Evolutionary conservation across 2,329 filamentous ascomycete species (phyloP), one percentile per base, ranked within the genome.

Genomic region (Microascus cirrosus): DNA sequence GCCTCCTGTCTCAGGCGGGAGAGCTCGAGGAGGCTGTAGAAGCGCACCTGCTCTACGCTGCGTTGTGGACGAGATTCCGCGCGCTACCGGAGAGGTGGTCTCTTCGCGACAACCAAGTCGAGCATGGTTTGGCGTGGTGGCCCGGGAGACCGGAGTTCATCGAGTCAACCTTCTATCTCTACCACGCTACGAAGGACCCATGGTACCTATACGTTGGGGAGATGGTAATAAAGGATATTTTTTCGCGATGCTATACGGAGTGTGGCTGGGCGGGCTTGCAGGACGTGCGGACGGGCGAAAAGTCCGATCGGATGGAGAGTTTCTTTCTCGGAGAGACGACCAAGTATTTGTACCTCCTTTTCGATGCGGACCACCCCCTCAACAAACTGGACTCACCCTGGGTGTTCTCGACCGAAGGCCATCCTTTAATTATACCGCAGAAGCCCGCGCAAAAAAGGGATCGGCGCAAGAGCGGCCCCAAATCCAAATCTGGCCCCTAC

Each of bases 191-290:
- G 0, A 83, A 86, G 64, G 94, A 99, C 69, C 92, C 92, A 0
- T 99, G 93, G 92, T 97, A 96, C 71, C 77, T 97, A 4, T 87
- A 96, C 68, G 89, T 95, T 22, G 94, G 92, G 32, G 94, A 99
- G 70, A 99, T 99, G 94, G 86, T 91, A 0, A 77, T 96, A 58
- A 82, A 84, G 59, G 94, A 99, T 67, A 91, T 99, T 65, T 86
- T 88, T 65, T 80, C 89, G 54, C 83, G 93, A 57, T 99, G 94
- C 71, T 91, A 90, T 83, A 90, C 91, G 0, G 81, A 83, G 61
- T 99, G 94, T 65, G 94, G 94, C 48, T 97, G 93, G 91, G 89
- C 93, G 15, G 93, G 93, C 0, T 77, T 97, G 39, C 86, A 91
- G 65, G 86, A 92, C 68, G 89, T 93, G 10, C 77, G 86, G 36